A percentile compares a stretch with the other conserved stretches of the same genome.
These are phyloP conservation scores for Cenchrus americanus DNA, from an alignment of 176 grass and related monocot species.

Conservation along the genomic window DNA sequence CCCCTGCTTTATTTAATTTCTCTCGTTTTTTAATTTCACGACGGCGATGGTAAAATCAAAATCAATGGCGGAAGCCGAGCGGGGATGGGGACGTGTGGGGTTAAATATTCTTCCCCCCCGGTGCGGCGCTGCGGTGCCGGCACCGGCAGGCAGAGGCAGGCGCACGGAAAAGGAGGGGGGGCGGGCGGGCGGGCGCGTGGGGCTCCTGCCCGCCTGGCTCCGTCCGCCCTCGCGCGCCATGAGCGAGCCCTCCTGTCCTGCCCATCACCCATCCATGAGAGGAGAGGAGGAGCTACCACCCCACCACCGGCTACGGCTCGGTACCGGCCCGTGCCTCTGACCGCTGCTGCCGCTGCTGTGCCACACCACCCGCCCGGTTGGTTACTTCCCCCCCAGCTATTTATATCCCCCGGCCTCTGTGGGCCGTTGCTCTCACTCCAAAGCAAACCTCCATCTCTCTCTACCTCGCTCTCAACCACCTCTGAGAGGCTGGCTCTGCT, in stretches of 20 bases:
- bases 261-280: slow-evolving; percentile 4
- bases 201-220: slow-evolving; percentile 20
- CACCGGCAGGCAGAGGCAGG: not conserved
- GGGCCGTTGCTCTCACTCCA: slow-evolving; percentile 54
- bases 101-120: slow-evolving; percentile 21
- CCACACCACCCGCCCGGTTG: slow-evolving; percentile 23
- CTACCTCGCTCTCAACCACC: slow-evolving; percentile 36
- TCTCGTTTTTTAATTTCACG: slow-evolving; percentile 4
- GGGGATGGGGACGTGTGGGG: not conserved
- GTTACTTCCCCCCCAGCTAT: slow-evolving; percentile 38
- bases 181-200: not conserved
- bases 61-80: not conserved
- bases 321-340: slow-evolving; percentile 40
- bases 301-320: not conserved
- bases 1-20: too few species aligned
- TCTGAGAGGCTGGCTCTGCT: not conserved
- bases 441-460: not conserved
- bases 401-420: slow-evolving; percentile 50
- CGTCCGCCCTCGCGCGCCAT: not conserved
- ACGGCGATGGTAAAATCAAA: not conserved
- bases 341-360: not conserved
- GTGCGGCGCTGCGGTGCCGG: slow-evolving; percentile 24
- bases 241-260: not conserved
- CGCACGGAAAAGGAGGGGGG: slow-evolving; percentile 46
- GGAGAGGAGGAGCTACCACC: not conserved